These are phyloP conservation scores for Puya raimondii DNA, from an alignment of 176 grass and related monocot species.

Conservation along the genomic window DNA sequence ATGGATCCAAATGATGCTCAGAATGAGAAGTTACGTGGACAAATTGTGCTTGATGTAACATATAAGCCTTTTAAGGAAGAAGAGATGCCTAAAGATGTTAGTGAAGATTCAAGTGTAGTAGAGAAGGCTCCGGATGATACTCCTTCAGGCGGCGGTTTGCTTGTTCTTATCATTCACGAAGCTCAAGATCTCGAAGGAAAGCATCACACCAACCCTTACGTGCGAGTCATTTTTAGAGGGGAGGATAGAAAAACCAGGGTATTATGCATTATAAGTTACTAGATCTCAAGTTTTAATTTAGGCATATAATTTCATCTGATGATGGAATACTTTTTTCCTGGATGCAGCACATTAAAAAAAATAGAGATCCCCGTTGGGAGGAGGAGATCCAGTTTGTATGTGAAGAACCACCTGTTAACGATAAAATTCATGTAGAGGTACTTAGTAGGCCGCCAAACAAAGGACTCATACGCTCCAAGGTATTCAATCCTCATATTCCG, in stretches of 20 bases:
- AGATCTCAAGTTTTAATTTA: not conserved
- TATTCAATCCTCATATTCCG: conserved; percentile 11
- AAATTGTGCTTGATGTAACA: conserved; percentile 24
- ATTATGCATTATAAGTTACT: not conserved
- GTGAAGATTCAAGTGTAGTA: conserved; percentile 1
- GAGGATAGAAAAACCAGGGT: conserved; percentile 26
- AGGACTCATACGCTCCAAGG: conserved; percentile 57
- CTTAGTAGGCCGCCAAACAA: conserved; percentile 62
- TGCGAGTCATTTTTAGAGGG: conserved; percentile 10
- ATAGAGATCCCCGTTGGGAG: conserved; percentile 72
- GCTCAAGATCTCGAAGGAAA: conserved; percentile 24
- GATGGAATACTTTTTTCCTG: not conserved
- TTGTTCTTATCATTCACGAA: conserved; percentile 21
- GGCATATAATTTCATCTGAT: not conserved
- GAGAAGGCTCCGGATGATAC: conserved; percentile 7
- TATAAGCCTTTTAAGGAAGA: conserved; percentile 27
- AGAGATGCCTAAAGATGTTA: not conserved
- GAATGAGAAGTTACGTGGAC: conserved; percentile 70
- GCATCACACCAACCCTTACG: conserved; percentile 21
- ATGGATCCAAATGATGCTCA: conserved; percentile 58
- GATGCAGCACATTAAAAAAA: conserved; percentile 80
- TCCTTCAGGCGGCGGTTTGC: conserved; percentile 19
- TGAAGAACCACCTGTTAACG: conserved; percentile 54
- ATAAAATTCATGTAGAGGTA: conserved; percentile 77
- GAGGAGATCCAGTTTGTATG: conserved; percentile 69